phyloP scores from a whole-genome alignment of 2,329 filamentous ascomycete species.

The Chaetomium sp. region DNA sequence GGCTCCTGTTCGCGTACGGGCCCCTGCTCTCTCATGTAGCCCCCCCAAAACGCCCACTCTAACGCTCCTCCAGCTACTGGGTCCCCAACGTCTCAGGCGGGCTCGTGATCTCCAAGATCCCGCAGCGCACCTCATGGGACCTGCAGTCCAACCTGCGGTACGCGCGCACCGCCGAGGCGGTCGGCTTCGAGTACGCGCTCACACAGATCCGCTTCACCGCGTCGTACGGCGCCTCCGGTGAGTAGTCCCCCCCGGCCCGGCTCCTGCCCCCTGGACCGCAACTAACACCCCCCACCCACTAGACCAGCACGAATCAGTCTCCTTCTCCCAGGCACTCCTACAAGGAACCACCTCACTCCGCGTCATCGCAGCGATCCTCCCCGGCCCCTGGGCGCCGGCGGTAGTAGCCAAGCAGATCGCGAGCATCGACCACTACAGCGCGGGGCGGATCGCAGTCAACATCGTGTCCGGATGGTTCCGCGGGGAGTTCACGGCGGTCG shows the following conservation, averaged over 20 bases:
- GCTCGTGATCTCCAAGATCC: slow-evolving; percentile 7
- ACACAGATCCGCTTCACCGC: slow-evolving; percentile 10
- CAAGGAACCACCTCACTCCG: background rate
- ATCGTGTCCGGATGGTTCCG: background rate
- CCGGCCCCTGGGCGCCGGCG: background rate
- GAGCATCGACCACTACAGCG: slow-evolving; percentile 2
- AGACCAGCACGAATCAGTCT: slow-evolving; percentile 10
- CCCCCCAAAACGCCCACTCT: background rate
- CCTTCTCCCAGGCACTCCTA: slow-evolving; percentile 4
- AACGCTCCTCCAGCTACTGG: background rate
- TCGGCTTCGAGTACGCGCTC: slow-evolving; percentile 6
- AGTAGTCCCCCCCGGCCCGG: background rate
- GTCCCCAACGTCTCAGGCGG: slow-evolving; percentile 2
- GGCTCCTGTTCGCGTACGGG: slow-evolving; percentile 4
- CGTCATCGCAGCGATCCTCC: background rate
- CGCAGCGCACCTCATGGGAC: slow-evolving; percentile 7
- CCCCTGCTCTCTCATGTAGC: background rate
- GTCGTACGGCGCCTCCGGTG: slow-evolving; percentile 5
- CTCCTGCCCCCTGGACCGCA: background rate
- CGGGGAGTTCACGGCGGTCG: slow-evolving; percentile 5
- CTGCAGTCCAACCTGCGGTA: slow-evolving; percentile 5
- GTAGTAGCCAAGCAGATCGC: slow-evolving; percentile 8
- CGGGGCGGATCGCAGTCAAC: background rate
- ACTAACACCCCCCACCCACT: background rate
- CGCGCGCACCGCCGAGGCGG: slow-evolving; percentile 2